These are phyloP conservation scores for Zostera marina DNA, from an alignment of 116 monocot species.

Conservation along the genomic window DNA sequence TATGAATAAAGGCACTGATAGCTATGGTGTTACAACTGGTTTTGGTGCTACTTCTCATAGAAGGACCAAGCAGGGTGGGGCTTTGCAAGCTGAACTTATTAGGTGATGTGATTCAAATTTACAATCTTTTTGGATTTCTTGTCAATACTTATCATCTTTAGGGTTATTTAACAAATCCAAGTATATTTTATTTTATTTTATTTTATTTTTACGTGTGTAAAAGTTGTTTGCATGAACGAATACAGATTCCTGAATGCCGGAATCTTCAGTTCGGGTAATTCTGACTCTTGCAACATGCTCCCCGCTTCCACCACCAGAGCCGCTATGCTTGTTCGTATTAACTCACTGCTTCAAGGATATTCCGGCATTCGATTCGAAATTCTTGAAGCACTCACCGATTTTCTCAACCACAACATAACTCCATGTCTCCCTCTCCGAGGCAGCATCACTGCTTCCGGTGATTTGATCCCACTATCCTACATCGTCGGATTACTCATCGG, in stretches of 20 bases:
- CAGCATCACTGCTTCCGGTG: conserved; percentile 48
- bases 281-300: not conserved
- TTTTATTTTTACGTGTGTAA: too few species aligned
- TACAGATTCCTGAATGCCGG: conserved; percentile 8
- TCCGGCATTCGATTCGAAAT: conserved; percentile 42
- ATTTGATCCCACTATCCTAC: conserved; percentile 56
- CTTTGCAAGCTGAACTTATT: conserved; percentile 25
- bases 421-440: conserved; percentile 47
- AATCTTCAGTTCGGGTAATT: not conserved
- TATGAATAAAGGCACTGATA: conserved; percentile 17
- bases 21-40: conserved; percentile 31
- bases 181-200: too few species aligned
- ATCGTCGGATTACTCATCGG: conserved; percentile 44
- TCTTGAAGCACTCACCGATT: conserved; percentile 27
- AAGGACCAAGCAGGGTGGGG: conserved; percentile 19
- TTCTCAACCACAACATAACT: conserved; percentile 36
- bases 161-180: too few species aligned
- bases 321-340: too few species aligned
- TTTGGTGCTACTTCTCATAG: conserved; percentile 29
- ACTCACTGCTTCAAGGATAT: too few species aligned
- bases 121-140: too few species aligned
- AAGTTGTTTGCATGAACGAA: too few species aligned
- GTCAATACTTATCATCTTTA: not conserved
- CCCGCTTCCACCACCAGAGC: too few species aligned
- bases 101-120: too few species aligned